Evolutionary conservation across 345 rosid species (phyloP), one percentile per base, ranked within the genome.

Genomic region (Gossypium ekmanianum): DNA sequence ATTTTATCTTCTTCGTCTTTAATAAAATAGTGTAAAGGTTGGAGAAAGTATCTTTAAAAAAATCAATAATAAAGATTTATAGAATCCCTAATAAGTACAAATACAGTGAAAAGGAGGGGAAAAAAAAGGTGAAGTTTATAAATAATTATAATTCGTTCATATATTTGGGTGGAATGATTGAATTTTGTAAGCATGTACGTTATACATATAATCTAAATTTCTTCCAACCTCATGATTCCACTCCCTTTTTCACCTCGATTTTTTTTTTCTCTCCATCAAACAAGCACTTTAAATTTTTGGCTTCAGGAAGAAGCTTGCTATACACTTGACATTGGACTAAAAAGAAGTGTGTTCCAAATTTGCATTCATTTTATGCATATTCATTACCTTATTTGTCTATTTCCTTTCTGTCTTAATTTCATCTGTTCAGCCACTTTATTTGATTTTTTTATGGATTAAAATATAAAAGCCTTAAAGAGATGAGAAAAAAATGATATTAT

Each of bases 221-320:
- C 59, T 51, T 69, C 73, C 59, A 10, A 69, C 44, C 73, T 69
- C 59, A 69, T 69, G 43, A 69, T 69, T 51, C 17, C 16, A 8
- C 20, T 9, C 44, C 26, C 45, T 2, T 26, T 48, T 59, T 59
- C 11, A 17, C 41, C 41, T 34, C 41, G 41, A 34, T 34, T 34
- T 26, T 34, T 68, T 68, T 52, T 22, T 7, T 48, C 58, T 9
- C 72, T 51, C 22, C 59, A 50, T 51, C 59, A 27, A 69, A n/a
- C 20, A 5, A 14, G 2, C 45, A 17, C 45, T 50, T 51, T 4
- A 48, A 45, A 51, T 1, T 14, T 68, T 51, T 26, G 58, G 59
- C 58, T 69, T 69, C 11, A 16, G 13, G 59, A 16, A 26, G 16
- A 69, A 51, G 73, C 14, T 50, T 16, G 43, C 24, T 27, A 5